Evolutionary conservation across 2,329 filamentous ascomycete genomes (phyloP).

Genomic region (Trichoderma hamatum): DNA sequence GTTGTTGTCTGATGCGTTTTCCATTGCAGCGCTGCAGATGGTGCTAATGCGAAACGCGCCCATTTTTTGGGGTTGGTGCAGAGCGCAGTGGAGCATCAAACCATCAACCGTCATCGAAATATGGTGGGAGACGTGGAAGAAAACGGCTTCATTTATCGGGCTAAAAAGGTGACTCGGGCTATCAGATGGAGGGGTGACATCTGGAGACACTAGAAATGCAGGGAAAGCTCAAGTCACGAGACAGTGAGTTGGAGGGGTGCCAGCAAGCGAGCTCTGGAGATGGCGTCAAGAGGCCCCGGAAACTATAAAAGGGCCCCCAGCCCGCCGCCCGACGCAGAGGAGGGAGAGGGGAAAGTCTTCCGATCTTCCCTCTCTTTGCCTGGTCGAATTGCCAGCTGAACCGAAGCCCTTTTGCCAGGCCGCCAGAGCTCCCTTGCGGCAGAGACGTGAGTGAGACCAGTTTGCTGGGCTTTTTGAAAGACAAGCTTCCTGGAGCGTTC

Average conservation of each 20-base stretch:
- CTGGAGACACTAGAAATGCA: slow-evolving; percentile 19
- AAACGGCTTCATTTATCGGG: slow-evolving; percentile 25
- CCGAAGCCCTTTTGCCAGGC: slow-evolving; percentile 22
- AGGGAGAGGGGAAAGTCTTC: not conserved
- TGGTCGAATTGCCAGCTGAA: slow-evolving; percentile 18
- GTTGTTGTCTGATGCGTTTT: not conserved
- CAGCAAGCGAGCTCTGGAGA: slow-evolving; percentile 17
- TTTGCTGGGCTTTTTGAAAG: slow-evolving; percentile 2
- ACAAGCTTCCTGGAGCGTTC: not conserved
- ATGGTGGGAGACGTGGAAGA: not conserved
- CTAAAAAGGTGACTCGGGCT: slow-evolving; percentile 5
- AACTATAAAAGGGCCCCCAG: slow-evolving; percentile 28
- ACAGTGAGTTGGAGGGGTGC: slow-evolving; percentile 15
- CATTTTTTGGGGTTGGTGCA: not conserved
- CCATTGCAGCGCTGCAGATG: no score
- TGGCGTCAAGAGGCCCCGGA: slow-evolving; percentile 23
- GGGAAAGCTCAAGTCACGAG: slow-evolving; percentile 26
- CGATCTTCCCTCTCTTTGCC: slow-evolving; percentile 3
- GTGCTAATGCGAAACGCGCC: not conserved
- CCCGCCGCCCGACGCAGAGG: not conserved
- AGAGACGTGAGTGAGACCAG: not conserved
- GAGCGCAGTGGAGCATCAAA: slow-evolving; percentile 7
- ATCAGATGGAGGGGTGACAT: slow-evolving; percentile 23
- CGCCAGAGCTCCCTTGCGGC: not conserved
- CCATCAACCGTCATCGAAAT: slow-evolving; percentile 25